Base-by-base conservation (phyloP, 768 basidiomycete genomes). In the Asterophora lycoperdoides region DNA sequence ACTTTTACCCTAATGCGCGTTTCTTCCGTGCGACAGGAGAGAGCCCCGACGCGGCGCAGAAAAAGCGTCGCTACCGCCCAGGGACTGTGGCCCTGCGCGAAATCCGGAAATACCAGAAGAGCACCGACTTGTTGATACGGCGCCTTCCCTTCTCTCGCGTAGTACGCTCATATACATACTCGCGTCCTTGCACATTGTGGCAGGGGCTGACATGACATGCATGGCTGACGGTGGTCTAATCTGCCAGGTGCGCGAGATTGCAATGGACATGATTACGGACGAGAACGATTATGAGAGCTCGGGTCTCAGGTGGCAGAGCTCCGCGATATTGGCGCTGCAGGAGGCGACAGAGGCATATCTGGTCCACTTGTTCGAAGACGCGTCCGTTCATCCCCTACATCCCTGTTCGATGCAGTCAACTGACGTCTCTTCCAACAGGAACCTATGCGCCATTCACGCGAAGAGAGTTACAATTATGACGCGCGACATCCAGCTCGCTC, bases 391-490 rank as follows among this genome's bases (percentile, higher is more conserved):
- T 15, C 26, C 3, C n/a, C 19, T 8, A 13, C 18, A 19, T 13
- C n/a, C n/a, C 35, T 17, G 15, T 14, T 35, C 1, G 29, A 28
- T 11, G 37, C 46, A 33, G 58, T 37, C 37, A 19, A 50, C 28
- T 50, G 28, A 51, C 37, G n/a, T 39, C 17, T 33, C 40, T 17
- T n/a, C 39, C 11, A 43, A 17, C 53, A 96, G 93, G 36, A 96
- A 97, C 65, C 73, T 96, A 29, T 99, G 96, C 61, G 94, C 95
- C 5, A 89, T 99, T 56, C 95, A 98, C 61, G 95, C 95, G 13
- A 97, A 95, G 68, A 86, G 95, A 59, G 95, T 98, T 4, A 99
- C 95, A 5, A 86, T 97, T 58, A 97, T 97, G 94, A 92, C 93
- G 48, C 80, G 87, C 44, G 96, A 99, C 59, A 94, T 99, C 49